Percentiles rank a stretch among this genome's conserved stretches.
Evolutionary conservation across 2,329 filamentous ascomycete genomes (phyloP).

Genomic region (Tolypocladium capitatum): DNA sequence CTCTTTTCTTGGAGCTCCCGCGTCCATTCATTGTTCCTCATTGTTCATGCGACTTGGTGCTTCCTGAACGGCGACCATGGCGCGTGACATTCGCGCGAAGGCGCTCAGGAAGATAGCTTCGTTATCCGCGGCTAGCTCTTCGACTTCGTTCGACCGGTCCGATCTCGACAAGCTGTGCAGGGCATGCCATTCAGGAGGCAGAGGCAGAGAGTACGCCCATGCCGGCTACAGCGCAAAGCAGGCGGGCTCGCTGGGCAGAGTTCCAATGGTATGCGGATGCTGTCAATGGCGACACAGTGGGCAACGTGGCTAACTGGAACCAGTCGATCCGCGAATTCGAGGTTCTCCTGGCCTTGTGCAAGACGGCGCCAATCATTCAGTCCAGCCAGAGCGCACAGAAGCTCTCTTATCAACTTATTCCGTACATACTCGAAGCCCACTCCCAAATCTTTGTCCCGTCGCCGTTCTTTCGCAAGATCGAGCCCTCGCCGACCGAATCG

Average conservation of each 20-base stretch:
- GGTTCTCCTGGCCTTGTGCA: constrained; percentile 80
- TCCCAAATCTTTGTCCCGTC: constrained; percentile 65
- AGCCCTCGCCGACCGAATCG: constrained; percentile 79
- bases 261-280: constrained; percentile 42
- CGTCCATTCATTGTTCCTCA: background rate
- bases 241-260: constrained; percentile 31
- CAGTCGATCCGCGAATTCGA: constrained; percentile 85
- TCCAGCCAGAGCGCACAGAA: constrained; percentile 61
- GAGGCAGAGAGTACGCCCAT: constrained; percentile 32
- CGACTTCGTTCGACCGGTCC: constrained; percentile 43
- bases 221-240: constrained; percentile 27
- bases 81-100: constrained; percentile 44
- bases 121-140: constrained; percentile 42
- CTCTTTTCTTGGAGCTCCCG: background rate
- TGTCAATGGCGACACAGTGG: background rate
- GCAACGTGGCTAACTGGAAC: constrained; percentile 6
- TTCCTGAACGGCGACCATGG: constrained; percentile 21
- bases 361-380: constrained; percentile 66
- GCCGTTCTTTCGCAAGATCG: constrained; percentile 68
- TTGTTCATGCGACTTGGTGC: background rate
- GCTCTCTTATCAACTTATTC: constrained; percentile 64
- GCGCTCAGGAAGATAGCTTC: constrained; percentile 53
- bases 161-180: constrained; percentile 50
- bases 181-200: constrained; percentile 37
- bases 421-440: constrained; percentile 78